These are phyloP conservation scores for Trichoderma brevicompactum DNA, from an alignment of 2,329 filamentous ascomycete genomes.

Conservation along the genomic window DNA sequence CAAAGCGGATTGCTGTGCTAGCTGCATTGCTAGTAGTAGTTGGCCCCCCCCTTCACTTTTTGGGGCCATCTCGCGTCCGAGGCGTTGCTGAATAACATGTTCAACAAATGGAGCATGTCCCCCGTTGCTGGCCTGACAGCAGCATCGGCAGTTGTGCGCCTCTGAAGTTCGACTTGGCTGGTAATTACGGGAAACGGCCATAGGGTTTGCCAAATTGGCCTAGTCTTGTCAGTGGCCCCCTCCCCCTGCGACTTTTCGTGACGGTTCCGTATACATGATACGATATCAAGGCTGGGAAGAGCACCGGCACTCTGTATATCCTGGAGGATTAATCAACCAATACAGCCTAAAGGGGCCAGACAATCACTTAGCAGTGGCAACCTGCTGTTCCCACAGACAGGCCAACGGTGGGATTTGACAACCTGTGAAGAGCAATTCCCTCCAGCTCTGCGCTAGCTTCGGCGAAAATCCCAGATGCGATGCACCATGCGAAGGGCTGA, in stretches of 20 bases:
- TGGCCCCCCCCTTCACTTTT: background rate
- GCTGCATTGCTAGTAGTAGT: background rate
- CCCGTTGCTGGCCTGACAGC: conserved; percentile 5
- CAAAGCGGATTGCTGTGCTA: background rate
- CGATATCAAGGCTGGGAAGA: background rate
- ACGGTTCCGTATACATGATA: background rate
- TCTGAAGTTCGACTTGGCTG: background rate
- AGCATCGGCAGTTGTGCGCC: conserved; percentile 18
- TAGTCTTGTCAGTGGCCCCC: background rate
- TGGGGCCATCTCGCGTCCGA: background rate
- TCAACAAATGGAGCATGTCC: background rate
- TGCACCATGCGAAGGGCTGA: conserved; percentile 22
- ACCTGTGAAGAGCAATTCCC: background rate
- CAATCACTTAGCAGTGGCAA: background rate
- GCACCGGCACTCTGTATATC: background rate
- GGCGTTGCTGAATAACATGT: background rate
- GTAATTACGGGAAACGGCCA: background rate
- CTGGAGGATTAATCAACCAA: background rate
- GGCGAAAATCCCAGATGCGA: conserved; percentile 3
- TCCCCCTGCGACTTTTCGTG: background rate
- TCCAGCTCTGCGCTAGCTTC: background rate
- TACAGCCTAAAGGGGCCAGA: conserved; percentile 10
- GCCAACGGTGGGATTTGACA: background rate
- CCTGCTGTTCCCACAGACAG: background rate
- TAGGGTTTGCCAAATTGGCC: background rate